Percentiles rank a stretch among this genome's conserved stretches.
Conservation (phyloP, 352 stramenopile genomes). For the Phytophthora tentaculata region DNA sequence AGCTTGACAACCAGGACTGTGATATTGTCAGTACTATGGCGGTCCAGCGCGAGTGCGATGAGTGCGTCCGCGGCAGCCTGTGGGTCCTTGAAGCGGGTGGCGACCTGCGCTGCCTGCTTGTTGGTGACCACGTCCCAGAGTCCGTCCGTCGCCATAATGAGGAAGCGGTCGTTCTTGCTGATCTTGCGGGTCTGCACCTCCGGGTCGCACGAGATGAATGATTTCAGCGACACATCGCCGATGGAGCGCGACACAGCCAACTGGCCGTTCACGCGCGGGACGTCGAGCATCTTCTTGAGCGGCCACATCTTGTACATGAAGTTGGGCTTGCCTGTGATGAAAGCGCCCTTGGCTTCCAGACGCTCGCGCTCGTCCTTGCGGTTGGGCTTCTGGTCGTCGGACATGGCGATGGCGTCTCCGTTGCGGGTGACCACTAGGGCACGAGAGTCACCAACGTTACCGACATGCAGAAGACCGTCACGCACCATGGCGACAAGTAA, state of each 20-base stretch:
- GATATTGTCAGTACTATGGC: slow-evolving; percentile 76
- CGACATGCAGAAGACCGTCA: slow-evolving; percentile 70
- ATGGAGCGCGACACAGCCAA: slow-evolving; percentile 87
- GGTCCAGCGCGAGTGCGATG: slow-evolving; percentile 58
- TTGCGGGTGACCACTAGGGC: slow-evolving; percentile 67
- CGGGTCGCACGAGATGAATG: slow-evolving; percentile 77
- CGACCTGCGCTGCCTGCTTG: slow-evolving; percentile 65
- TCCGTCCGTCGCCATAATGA: slow-evolving; percentile 84
- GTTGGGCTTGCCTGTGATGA: slow-evolving; percentile 66
- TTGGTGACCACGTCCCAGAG: slow-evolving; percentile 88
- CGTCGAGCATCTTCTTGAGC: slow-evolving; percentile 79
- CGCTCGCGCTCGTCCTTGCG: slow-evolving; percentile 75
- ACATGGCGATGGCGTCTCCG: slow-evolving; percentile 66
- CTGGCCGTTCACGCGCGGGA: slow-evolving; percentile 80
- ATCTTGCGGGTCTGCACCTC: slow-evolving; percentile 75
- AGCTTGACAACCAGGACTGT: slow-evolving; percentile 82
- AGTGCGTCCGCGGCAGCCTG: slow-evolving; percentile 70
- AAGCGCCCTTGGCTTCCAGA: slow-evolving; percentile 70
- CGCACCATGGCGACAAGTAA: slow-evolving; percentile 80
- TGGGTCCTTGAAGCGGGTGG: slow-evolving; percentile 50
- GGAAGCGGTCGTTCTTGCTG: slow-evolving; percentile 64
- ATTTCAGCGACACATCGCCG: slow-evolving; percentile 79
- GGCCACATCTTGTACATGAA: slow-evolving; percentile 80
- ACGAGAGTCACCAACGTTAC: slow-evolving; percentile 86
- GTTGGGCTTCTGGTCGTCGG: slow-evolving; percentile 84